Evolutionary conservation across 2,329 filamentous ascomycete species (phyloP).

Genomic region (Colletotrichum tabaci): DNA sequence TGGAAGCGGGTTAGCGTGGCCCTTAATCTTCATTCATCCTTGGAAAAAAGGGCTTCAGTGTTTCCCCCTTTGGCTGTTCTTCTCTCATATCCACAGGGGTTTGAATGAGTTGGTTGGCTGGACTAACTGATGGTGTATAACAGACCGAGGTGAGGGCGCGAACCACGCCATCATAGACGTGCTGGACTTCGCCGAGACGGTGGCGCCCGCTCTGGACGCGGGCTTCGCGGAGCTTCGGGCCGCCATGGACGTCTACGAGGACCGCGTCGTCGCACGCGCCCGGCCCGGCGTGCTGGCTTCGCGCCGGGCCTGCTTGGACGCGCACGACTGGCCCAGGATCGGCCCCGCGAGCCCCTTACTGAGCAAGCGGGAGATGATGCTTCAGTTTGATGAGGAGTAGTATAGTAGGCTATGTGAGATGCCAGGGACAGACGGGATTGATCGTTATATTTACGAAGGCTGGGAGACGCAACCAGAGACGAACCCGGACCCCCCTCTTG

Average conservation of each 20-base stretch:
- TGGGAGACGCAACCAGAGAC: too few species aligned
- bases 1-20: too few species aligned
- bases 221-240: conserved; percentile 44
- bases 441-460: not conserved
- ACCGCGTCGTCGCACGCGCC: conserved; percentile 58
- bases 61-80: not conserved
- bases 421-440: not conserved
- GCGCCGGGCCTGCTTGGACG: conserved; percentile 68
- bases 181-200: conserved; percentile 56
- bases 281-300: conserved; percentile 64
- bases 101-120: not conserved
- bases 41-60: not conserved
- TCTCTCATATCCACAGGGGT: conserved; percentile 6
- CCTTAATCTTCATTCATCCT: conserved; percentile 20
- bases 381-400: conserved; percentile 51
- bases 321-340: conserved; percentile 65
- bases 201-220: conserved; percentile 45
- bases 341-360: conserved; percentile 53
- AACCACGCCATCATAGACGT: conserved; percentile 71
- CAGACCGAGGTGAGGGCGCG: conserved; percentile 71
- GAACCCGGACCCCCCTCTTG: not conserved
- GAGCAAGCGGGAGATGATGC: conserved; percentile 54
- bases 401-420: not conserved
- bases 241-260: conserved; percentile 59
- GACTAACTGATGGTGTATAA: conserved; percentile 15